phyloP scores from a whole-genome alignment of 257 asterid species.

The Solanum peruvianum region DNA sequence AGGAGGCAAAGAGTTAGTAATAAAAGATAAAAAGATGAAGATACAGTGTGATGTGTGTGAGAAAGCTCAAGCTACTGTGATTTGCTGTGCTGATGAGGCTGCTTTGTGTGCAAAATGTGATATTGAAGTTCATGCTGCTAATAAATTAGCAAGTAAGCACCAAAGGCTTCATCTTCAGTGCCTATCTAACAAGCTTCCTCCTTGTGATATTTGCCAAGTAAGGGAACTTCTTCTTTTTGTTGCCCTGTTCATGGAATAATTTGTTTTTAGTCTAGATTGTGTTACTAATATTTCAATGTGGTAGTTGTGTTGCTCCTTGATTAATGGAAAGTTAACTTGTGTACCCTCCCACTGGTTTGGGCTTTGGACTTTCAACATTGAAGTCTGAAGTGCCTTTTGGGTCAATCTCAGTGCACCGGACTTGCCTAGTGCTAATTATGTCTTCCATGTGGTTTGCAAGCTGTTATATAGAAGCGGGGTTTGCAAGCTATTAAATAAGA shows the following conservation, averaged over 20 bases:
- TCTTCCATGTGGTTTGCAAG: too few relatives aligned
- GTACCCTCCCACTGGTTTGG: too few relatives aligned
- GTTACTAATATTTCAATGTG: not conserved
- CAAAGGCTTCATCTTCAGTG: slow-evolving; percentile 81
- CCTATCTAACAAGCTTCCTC: slow-evolving; percentile 82
- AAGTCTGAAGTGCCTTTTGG: too few relatives aligned
- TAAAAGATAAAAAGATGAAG: slow-evolving; percentile 59
- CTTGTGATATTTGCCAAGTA: slow-evolving; percentile 95
- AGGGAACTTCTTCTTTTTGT: not conserved
- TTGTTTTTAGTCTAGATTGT: not conserved
- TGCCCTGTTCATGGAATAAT: not conserved
- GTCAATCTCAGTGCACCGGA: too few relatives aligned
- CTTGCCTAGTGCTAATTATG: too few relatives aligned
- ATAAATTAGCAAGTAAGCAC: slow-evolving; percentile 92
- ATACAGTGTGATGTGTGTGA: slow-evolving; percentile 98
- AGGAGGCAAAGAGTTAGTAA: not conserved
- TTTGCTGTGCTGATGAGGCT: slow-evolving; percentile 98
- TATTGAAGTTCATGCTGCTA: slow-evolving; percentile 84
- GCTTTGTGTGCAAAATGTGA: slow-evolving; percentile 84
- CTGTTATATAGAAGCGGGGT: too few relatives aligned
- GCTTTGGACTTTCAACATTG: too few relatives aligned
- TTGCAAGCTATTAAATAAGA: too few relatives aligned
- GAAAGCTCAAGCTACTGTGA: slow-evolving; percentile 87
- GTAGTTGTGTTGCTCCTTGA: not conserved
- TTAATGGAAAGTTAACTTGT: not conserved